Percentiles rank a stretch among this genome's conserved stretches.
These are phyloP conservation scores for Xylaria sp. DNA, from an alignment of 2,329 filamentous ascomycete species.

Conservation along the genomic window DNA sequence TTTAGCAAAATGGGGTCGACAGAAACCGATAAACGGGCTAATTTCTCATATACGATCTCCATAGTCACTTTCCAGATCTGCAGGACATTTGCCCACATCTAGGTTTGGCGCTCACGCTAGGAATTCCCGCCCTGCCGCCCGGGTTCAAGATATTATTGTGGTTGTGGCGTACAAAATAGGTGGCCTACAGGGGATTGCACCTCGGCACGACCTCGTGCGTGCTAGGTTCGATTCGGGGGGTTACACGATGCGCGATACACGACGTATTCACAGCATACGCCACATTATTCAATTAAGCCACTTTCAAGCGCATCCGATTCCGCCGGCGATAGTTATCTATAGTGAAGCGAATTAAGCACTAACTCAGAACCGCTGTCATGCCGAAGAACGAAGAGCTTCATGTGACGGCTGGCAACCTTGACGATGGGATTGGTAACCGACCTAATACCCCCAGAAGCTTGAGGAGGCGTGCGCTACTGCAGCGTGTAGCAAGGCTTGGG, in stretches of 20 bases:
- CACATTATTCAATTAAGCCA: neutral
- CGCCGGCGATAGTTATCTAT: too few relatives aligned
- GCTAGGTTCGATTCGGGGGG: neutral
- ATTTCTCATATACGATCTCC: neutral
- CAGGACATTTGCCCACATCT: conserved; percentile 14
- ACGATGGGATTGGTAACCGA: neutral
- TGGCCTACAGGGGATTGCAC: neutral
- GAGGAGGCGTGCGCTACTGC: neutral
- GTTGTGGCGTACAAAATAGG: neutral
- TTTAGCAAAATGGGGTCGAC: neutral
- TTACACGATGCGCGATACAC: neutral
- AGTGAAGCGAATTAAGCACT: neutral
- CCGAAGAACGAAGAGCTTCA: neutral
- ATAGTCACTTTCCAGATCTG: conserved; percentile 7
- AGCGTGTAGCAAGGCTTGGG: conserved; percentile 1
- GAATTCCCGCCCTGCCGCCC: conserved; percentile 8
- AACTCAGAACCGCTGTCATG: neutral
- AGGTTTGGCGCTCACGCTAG: conserved; percentile 9
- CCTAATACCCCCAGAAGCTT: too few relatives aligned
- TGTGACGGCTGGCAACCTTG: neutral
- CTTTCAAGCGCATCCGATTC: too few relatives aligned
- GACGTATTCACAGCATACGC: neutral
- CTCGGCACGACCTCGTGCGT: neutral
- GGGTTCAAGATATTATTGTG: neutral
- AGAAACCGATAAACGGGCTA: neutral